Base-by-base conservation (phyloP, 192 early-diverging fungal species). In the Coemansia sp. region DNA sequence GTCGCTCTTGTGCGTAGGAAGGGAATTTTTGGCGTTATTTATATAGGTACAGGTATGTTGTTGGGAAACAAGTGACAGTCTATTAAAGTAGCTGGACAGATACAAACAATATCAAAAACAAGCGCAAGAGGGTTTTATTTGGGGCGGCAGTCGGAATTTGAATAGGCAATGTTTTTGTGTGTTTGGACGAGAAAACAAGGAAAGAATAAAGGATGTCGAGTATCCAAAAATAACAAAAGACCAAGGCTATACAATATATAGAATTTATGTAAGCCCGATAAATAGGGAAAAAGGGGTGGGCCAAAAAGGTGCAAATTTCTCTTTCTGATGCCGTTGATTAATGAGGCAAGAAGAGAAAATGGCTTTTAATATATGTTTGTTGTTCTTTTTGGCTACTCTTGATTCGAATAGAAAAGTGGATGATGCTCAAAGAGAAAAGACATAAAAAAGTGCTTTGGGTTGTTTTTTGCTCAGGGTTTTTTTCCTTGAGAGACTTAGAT, bases 371-470 rank as follows among this genome's bases (percentile, higher is more conserved):
- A 18, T 59, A 36, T 26, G 57, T n/a, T 59, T 59, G 57, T 12
- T 41, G 32, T 59, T 32, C 39, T 18, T 39, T 37, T 26, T 54
- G 51, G 51, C 19, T 26, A 26, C 21, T 26, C 7, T 54, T 16
- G 22, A 10, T 26, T 7, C 22, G 51, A 13, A 54, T 26, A 15
- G 51, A 22, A 22, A 54, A 32, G 32, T 32, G 32, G 32, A 32
- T 32, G 32, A 54, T 54, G 51, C 51, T 54, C 57, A 59, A 59
- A 59, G 57, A 13, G 57, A 59, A 59, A 59, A 59, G 57, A 59
- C 57, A 59, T 59, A 59, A 59, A 59, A 41, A 1, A 37, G 39
- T 26, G 36, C 57, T 59, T 59, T 54, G 26, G 26, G 26, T 26
- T 26, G 26, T 26, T 26, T 26, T 26, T 26, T 26, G 26, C 26